These are phyloP conservation scores for Posidonia australis DNA, from an alignment of 106 monocot genomes.

Conservation along the genomic window DNA sequence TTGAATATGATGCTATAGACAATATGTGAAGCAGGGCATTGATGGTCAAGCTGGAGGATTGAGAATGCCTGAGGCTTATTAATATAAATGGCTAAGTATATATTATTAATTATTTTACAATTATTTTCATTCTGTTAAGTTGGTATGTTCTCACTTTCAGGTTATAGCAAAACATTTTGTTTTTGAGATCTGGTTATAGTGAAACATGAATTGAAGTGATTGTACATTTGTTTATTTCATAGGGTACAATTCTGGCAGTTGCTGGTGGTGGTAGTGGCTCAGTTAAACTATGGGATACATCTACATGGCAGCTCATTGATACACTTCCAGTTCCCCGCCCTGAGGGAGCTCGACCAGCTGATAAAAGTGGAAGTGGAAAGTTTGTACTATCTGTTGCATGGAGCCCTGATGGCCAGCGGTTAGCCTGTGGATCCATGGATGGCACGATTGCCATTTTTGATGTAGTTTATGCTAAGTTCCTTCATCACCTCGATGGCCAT, in stretches of 20 bases:
- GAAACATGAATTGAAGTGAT: background rate
- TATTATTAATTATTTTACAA: no score
- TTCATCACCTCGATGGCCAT: constrained; percentile 91
- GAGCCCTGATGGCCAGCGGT: constrained; percentile 72
- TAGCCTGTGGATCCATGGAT: constrained; percentile 86
- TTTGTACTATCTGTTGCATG: constrained; percentile 93
- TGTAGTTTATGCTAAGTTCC: constrained; percentile 57
- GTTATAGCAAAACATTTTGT: no score
- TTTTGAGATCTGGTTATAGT: no score
- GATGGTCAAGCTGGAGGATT: no score
- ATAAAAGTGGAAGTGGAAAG: constrained; percentile 45
- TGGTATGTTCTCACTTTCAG: no score
- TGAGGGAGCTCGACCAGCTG: constrained; percentile 41
- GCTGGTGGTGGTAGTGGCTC: constrained; percentile 86
- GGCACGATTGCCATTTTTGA: constrained; percentile 78
- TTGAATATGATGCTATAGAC: no score
- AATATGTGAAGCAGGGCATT: no score
- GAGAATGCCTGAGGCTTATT: no score
- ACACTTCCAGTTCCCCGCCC: constrained; percentile 55
- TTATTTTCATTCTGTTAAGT: no score
- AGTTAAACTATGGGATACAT: constrained; percentile 90
- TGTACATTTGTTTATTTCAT: background rate
- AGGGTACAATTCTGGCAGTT: constrained; percentile 82
- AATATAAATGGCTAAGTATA: no score
- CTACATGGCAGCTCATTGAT: constrained; percentile 65